These are phyloP conservation scores for Blastomyces emzantsi DNA, from an alignment of 2,329 filamentous ascomycete genomes.

Conservation along the genomic window DNA sequence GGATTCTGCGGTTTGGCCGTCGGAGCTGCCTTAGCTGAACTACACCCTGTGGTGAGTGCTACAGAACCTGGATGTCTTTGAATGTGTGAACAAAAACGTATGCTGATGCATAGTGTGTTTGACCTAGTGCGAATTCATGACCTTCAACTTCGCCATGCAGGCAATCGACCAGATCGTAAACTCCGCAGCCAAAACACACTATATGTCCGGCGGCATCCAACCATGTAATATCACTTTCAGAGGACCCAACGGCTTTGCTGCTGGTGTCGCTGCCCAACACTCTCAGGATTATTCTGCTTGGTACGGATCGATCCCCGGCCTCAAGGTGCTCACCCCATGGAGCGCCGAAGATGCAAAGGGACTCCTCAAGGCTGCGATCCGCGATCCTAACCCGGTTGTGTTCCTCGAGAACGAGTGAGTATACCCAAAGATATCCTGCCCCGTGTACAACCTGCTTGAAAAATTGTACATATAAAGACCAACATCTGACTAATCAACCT, in stretches of 20 bases:
- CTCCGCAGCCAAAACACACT: slow-evolving; percentile 97
- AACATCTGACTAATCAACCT: slow-evolving; percentile 15
- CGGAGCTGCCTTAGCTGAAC: slow-evolving; percentile 85
- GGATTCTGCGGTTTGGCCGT: slow-evolving; percentile 91
- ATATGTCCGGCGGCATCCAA: slow-evolving; percentile 99
- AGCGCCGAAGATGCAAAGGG: slow-evolving; percentile 98
- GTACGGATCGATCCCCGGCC: slow-evolving; percentile 95
- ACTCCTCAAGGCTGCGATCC: slow-evolving; percentile 92
- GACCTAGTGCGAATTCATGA: slow-evolving; percentile 95
- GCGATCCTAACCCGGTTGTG: slow-evolving; percentile 94
- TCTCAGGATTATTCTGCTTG: slow-evolving; percentile 98
- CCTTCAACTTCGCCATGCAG: slow-evolving; percentile 99
- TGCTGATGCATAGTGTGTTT: not conserved
- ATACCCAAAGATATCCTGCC: not conserved
- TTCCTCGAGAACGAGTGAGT: slow-evolving; percentile 72
- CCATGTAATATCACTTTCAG: slow-evolving; percentile 99
- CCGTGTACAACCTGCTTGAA: not conserved
- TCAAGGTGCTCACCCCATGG: slow-evolving; percentile 96
- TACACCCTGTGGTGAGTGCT: slow-evolving; percentile 75
- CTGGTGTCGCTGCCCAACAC: slow-evolving; percentile 94
- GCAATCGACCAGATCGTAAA: slow-evolving; percentile 99
- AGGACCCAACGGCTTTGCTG: slow-evolving; percentile 93
- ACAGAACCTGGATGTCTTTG: not conserved
- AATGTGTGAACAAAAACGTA: not conserved
- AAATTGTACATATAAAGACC: not conserved